Evolutionary conservation across 2,329 filamentous ascomycete species (phyloP).

Genomic region (Hypoxylon sp.): DNA sequence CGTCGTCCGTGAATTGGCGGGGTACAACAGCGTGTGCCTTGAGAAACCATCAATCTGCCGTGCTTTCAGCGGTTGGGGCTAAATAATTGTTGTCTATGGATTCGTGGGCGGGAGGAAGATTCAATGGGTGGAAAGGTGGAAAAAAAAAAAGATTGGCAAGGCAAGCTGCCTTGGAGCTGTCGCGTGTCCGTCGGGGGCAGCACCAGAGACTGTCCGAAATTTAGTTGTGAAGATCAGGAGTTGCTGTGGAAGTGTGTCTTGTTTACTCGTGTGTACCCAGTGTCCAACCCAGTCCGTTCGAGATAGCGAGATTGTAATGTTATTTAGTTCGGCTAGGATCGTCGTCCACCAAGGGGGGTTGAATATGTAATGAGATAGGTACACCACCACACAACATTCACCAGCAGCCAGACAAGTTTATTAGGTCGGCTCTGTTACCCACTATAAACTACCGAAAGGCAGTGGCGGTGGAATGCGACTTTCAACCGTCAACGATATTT

Average conservation of each 20-base stretch:
- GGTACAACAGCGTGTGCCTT: slow-evolving; percentile 41
- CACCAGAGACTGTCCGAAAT: slow-evolving; percentile 6
- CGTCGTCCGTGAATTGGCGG: slow-evolving; percentile 40
- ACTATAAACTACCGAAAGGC: slow-evolving; percentile 35
- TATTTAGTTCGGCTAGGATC: slow-evolving; percentile 44
- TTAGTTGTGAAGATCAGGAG: slow-evolving; percentile 20
- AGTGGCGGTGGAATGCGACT: slow-evolving; percentile 34
- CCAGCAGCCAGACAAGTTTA: slow-evolving; percentile 17
- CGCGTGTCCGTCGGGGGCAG: slow-evolving; percentile 28
- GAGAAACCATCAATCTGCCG: slow-evolving; percentile 37
- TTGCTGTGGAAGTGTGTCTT: slow-evolving; percentile 27
- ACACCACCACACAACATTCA: slow-evolving; percentile 24
- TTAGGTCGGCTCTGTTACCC: slow-evolving; percentile 32
- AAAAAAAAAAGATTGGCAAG: slow-evolving; percentile 22
- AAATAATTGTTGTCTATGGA: slow-evolving; percentile 5
- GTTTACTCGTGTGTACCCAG: slow-evolving; percentile 34
- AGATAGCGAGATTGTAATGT: slow-evolving; percentile 44
- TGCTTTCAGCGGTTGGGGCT: slow-evolving; percentile 13
- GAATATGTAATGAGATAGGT: slow-evolving; percentile 26
- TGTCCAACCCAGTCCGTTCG: slow-evolving; percentile 31
- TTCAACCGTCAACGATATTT: slow-evolving; percentile 17
- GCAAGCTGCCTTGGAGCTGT: slow-evolving; percentile 16
- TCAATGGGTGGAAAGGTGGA: slow-evolving; percentile 1
- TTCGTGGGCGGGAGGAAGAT: slow-evolving; percentile 7
- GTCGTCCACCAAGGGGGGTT: slow-evolving; percentile 39